Base-by-base conservation (phyloP, 2,329 filamentous ascomycete species). In the Fusarium sp. region DNA sequence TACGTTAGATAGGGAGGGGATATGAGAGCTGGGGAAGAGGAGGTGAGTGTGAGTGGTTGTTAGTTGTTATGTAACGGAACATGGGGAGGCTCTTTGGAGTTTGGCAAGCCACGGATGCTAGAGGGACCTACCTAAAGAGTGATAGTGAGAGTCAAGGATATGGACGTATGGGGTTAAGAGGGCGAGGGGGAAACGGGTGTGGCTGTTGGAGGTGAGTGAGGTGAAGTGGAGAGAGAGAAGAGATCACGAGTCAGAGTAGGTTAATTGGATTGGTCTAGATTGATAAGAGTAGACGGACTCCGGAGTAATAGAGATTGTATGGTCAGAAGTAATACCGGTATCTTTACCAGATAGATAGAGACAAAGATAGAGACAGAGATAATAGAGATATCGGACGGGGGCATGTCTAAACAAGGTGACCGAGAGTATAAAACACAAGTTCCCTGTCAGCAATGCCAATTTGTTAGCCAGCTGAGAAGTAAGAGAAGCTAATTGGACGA, bases 21-120 rank as follows among this genome's bases (percentile, higher is more conserved):
- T 28, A n/a, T 18, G n/a, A 24, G 8, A 23, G 13, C 26, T 42
- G 20, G 33, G 24, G 47, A 9, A 21, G n/a, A 21, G 28, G 23
- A 26, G 31, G 35, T 42, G 48, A 43, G 41, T n/a, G n/a, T n/a
- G 48, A 52, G 35, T 41, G 31, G 33, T 50, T 35, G 44, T 41
- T 37, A 29, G 13, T 63, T 63, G 39, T 63, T 63, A 63, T 47
- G 41, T 63, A 57, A 63, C 60, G 38, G 38, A 43, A 57, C 15
- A 54, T 56, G 53, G 53, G 47, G 44, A 61, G 31, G 29, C 52
- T 48, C 29, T 56, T 50, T 29, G 23, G 5, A 37, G 23, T 15
- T 37, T n/a, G n/a, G 50, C n/a, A 55, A 49, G 44, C 44, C 43
- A 31, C 21, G 43, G 18, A 10, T 33, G 31, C 5, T n/a, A 50